These are phyloP conservation scores for Neonectria faginata DNA, from an alignment of 2,329 filamentous ascomycete species.

Conservation along the genomic window DNA sequence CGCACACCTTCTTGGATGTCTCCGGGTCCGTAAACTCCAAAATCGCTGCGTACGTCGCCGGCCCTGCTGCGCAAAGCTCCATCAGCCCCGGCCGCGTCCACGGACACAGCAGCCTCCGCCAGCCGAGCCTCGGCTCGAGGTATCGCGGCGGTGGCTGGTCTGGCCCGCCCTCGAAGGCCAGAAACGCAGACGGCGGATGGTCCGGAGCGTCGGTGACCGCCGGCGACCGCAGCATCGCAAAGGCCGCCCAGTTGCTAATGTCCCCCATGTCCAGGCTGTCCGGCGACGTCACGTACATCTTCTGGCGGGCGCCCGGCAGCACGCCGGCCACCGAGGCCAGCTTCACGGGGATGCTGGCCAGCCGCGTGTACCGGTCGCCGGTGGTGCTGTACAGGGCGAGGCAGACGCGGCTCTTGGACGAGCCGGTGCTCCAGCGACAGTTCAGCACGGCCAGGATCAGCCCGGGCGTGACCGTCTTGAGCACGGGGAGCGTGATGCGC, in stretches of 20 bases:
- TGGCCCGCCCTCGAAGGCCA: conserved; percentile 17
- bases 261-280: conserved; percentile 22
- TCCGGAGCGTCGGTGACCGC: background rate
- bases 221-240: conserved; percentile 16
- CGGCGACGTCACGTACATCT: conserved; percentile 24
- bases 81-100: conserved; percentile 25
- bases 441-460: conserved; percentile 20
- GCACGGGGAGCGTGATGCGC: conserved; percentile 18
- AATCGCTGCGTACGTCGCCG: conserved; percentile 9
- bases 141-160: conserved; percentile 12
- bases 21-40: conserved; percentile 18
- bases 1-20: conserved; percentile 13
- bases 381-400: conserved; percentile 22
- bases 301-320: conserved; percentile 18
- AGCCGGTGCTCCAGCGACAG: conserved; percentile 14
- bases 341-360: conserved; percentile 15
- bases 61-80: conserved; percentile 8
- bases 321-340: conserved; percentile 11
- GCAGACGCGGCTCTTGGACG: conserved; percentile 16
- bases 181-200: conserved; percentile 5
- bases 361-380: conserved; percentile 18
- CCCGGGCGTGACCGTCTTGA: conserved; percentile 20
- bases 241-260: conserved; percentile 22
- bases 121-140: conserved; percentile 17
- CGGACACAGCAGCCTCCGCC: conserved; percentile 23